These are phyloP conservation scores for Hyphopichia wangnamkhiaoensis DNA, from an alignment of 1,139 yeast species.

Conservation along the genomic window DNA sequence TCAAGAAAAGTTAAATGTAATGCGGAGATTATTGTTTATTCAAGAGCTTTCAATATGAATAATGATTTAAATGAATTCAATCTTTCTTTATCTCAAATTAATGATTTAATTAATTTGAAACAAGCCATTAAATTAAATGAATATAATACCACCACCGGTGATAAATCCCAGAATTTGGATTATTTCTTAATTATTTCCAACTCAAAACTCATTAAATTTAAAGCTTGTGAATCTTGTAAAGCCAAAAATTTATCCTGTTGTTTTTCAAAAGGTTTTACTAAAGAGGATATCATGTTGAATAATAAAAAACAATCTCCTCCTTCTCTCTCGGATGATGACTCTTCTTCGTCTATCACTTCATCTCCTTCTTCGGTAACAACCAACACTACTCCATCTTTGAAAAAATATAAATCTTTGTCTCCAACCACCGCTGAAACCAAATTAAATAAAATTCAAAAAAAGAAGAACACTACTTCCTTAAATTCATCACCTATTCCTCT, in stretches of 20 bases:
- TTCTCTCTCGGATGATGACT: slow-evolving; percentile 3
- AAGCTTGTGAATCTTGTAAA: slow-evolving; percentile 51
- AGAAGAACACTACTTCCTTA: neutral
- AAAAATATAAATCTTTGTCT: slow-evolving; percentile 2
- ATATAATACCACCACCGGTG: neutral
- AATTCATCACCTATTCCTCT: neutral
- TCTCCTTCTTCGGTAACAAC: slow-evolving; percentile 1
- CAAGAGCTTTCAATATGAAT: slow-evolving; percentile 9
- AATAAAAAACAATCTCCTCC: slow-evolving; percentile 17
- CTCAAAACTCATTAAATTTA: slow-evolving; percentile 48
- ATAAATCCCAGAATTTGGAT: neutral
- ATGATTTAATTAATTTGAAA: slow-evolving; percentile 7
- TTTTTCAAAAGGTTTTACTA: slow-evolving; percentile 61
- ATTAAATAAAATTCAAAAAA: neutral
- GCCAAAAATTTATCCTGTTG: slow-evolving; percentile 45
- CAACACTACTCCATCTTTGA: neutral
- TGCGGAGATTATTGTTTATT: slow-evolving; percentile 50
- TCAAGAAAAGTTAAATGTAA: slow-evolving; percentile 75
- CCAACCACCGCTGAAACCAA: slow-evolving; percentile 1
- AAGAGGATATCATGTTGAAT: slow-evolving; percentile 49
- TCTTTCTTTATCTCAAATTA: slow-evolving; percentile 8
- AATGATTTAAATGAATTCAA: slow-evolving; percentile 11
- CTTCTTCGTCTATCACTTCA: neutral
- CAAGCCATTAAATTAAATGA: slow-evolving; percentile 2
- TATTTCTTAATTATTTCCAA: slow-evolving; percentile 20